These are phyloP conservation scores for Arxiozyma slooffiae DNA, from an alignment of 1,139 yeast species.

Conservation along the genomic window DNA sequence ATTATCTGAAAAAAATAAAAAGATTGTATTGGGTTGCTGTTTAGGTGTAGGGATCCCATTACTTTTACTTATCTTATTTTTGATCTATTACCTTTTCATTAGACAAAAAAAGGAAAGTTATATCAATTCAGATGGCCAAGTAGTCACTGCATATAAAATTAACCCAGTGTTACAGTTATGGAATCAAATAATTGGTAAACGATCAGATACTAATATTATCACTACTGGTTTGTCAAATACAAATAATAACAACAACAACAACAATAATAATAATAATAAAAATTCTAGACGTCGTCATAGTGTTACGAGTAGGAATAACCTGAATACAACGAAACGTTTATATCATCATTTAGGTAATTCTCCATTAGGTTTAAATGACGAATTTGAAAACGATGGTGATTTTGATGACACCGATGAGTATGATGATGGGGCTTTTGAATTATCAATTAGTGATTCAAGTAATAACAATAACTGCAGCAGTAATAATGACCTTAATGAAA, in stretches of 20 bases:
- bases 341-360: neutral
- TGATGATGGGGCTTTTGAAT: constrained; percentile 11
- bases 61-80: constrained; percentile 13
- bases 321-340: neutral
- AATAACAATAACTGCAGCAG: neutral
- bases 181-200: constrained; percentile 22
- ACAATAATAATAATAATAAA: neutral
- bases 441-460: neutral
- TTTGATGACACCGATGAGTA: too few relatives aligned
- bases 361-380: constrained; percentile 1
- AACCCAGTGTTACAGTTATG: constrained; percentile 24
- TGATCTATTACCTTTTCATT: constrained; percentile 26
- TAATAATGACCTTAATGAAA: neutral
- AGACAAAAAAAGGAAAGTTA: constrained; percentile 29
- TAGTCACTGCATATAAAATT: constrained; percentile 28
- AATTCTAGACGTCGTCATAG: neutral
- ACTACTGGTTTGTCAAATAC: neutral
- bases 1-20: constrained; percentile 34
- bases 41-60: constrained; percentile 36
- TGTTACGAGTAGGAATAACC: neutral
- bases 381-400: neutral
- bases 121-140: constrained; percentile 35
- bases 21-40: constrained; percentile 41
- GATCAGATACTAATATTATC: neutral
- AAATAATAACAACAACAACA: neutral